These are phyloP conservation scores for Phylloporus sp. DNA, from an alignment of 768 basidiomycete species.

Conservation along the genomic window DNA sequence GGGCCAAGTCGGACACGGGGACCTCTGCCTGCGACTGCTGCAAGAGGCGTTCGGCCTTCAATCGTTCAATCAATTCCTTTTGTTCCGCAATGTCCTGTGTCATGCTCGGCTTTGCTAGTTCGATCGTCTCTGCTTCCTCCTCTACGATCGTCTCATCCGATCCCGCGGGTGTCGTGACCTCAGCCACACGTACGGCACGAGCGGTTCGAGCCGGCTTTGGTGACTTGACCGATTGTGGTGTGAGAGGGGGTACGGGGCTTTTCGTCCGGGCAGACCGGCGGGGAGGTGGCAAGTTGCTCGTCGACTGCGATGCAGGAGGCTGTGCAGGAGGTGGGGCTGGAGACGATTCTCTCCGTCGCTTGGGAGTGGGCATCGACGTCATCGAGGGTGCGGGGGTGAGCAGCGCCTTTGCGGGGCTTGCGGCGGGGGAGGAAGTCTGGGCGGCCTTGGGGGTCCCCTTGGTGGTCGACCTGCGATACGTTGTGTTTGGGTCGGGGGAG, in stretches of 20 bases:
- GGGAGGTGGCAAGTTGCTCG: constrained; percentile 35
- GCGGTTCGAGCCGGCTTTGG: constrained; percentile 25
- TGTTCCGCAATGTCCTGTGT: constrained; percentile 75
- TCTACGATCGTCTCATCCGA: constrained; percentile 67
- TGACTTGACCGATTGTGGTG: constrained; percentile 33
- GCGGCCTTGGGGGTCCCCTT: constrained; percentile 29
- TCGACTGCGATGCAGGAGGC: constrained; percentile 13
- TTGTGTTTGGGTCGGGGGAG: constrained; percentile 68
- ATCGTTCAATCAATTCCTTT: constrained; percentile 65
- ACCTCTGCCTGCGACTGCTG: constrained; percentile 25
- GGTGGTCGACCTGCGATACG: constrained; percentile 68
- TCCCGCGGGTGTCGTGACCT: constrained; percentile 44
- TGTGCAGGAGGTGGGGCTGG: constrained; percentile 26
- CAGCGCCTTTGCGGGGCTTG: constrained; percentile 20
- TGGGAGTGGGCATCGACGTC: constrained; percentile 45
- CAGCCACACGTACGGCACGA: constrained; percentile 22
- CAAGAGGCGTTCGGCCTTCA: constrained; percentile 61
- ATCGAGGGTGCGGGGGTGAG: constrained; percentile 35
- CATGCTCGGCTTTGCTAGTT: constrained; percentile 59
- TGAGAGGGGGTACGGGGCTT: constrained; percentile 35
- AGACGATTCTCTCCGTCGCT: constrained; percentile 65
- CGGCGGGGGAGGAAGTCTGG: constrained; percentile 26
- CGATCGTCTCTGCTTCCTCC: constrained; percentile 55
- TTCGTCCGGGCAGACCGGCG: constrained; percentile 42
- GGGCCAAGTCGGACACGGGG: constrained; percentile 1